Evolutionary conservation across 78 protist species (phyloP).

Genomic region (Mastigamoeba balamuthi): DNA sequence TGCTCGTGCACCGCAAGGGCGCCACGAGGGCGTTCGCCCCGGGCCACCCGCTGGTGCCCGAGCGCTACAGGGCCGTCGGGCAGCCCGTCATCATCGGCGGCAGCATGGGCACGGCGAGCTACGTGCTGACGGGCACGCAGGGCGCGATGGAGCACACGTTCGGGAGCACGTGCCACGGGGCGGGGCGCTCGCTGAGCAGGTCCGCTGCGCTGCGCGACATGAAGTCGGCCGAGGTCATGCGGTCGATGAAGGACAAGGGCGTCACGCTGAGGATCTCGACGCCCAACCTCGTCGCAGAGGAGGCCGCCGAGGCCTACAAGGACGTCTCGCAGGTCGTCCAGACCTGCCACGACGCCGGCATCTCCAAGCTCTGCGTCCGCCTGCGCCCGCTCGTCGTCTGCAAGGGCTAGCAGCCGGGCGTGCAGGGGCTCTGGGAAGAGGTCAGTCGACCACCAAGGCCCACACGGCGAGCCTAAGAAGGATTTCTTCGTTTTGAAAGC

Average conservation of each 20-base stretch:
- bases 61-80: slow-evolving; percentile 37
- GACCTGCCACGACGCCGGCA: slow-evolving; percentile 83
- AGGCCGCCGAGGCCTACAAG: slow-evolving; percentile 89
- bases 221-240: slow-evolving; percentile 41
- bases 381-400: slow-evolving; percentile 85
- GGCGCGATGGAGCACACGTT: slow-evolving; percentile 71
- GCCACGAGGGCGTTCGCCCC: slow-evolving; percentile 94
- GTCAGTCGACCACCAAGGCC: too few species aligned
- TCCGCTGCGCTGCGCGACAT: not conserved
- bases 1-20: slow-evolving; percentile 93
- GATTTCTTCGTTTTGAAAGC: too few species aligned
- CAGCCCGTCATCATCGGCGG: slow-evolving; percentile 97
- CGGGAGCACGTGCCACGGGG: slow-evolving; percentile 94
- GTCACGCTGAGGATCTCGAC: slow-evolving; percentile 80
- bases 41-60: slow-evolving; percentile 91
- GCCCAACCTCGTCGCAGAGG: slow-evolving; percentile 82
- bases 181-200: slow-evolving; percentile 85
- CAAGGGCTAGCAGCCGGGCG: slow-evolving; percentile 68
- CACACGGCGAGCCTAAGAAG: too few species aligned
- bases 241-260: slow-evolving; percentile 41
- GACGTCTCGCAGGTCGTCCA: slow-evolving; percentile 70
- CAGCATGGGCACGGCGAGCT: slow-evolving; percentile 87
- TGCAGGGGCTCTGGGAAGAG: too few species aligned
- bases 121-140: slow-evolving; percentile 87
- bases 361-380: slow-evolving; percentile 67